phyloP scores from a whole-genome alignment of 495 filamentous ascomycete species.

The Neurospora sp. region DNA sequence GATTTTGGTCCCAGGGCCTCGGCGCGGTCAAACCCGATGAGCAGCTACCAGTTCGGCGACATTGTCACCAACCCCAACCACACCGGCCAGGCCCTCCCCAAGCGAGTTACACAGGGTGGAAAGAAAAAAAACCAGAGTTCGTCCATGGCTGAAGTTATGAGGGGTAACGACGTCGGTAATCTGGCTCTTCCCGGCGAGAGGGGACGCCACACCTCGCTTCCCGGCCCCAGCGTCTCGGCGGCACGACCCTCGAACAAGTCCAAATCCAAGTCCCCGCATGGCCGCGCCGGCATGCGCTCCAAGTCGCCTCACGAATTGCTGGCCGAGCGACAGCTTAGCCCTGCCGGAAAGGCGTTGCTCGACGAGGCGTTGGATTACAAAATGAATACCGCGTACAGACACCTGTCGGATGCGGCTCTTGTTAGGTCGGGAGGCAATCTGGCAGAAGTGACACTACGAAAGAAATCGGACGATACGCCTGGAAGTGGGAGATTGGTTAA shows the following conservation, averaged over 20 bases:
- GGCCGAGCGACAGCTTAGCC: slow-evolving; percentile 27
- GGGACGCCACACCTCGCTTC: slow-evolving; percentile 37
- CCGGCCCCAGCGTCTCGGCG: slow-evolving; percentile 26
- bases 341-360: slow-evolving; percentile 31
- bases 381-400: slow-evolving; percentile 48
- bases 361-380: slow-evolving; percentile 45
- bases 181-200: slow-evolving; percentile 33
- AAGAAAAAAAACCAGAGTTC: slow-evolving; percentile 27
- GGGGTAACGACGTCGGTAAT: slow-evolving; percentile 32
- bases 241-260: slow-evolving; percentile 41
- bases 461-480: slow-evolving; percentile 26
- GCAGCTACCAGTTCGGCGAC: slow-evolving; percentile 43
- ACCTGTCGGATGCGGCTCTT: slow-evolving; percentile 57
- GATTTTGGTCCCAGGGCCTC: slow-evolving; percentile 30
- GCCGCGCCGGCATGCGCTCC: slow-evolving; percentile 45
- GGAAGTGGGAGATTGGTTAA: slow-evolving; percentile 58
- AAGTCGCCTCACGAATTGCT: slow-evolving; percentile 44
- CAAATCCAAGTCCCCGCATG: slow-evolving; percentile 53
- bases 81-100: slow-evolving; percentile 30
- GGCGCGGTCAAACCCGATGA: slow-evolving; percentile 29
- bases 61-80: slow-evolving; percentile 39
- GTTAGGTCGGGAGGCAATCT: slow-evolving; percentile 45
- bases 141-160: slow-evolving; percentile 41
- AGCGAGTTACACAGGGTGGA: slow-evolving; percentile 32
- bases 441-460: slow-evolving; percentile 39